These are phyloP conservation scores for Sanguinoderma infundibulare DNA, from an alignment of 1,284 basidiomycete species.

Conservation along the genomic window DNA sequence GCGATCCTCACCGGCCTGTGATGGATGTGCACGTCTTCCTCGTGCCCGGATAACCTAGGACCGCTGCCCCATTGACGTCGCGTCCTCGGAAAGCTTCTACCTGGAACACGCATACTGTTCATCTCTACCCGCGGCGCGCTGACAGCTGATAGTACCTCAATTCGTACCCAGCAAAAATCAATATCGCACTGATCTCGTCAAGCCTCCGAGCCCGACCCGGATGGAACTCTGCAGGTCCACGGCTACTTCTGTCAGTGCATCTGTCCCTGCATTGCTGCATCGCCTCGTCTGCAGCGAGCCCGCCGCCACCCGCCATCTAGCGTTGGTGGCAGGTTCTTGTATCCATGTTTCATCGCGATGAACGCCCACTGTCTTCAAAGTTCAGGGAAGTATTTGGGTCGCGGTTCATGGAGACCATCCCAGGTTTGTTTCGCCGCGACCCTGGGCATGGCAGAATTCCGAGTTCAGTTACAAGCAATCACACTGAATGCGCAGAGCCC, in stretches of 20 bases:
- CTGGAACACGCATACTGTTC: neutral
- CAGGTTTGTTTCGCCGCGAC: no score
- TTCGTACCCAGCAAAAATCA: conserved; percentile 3
- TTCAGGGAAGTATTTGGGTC: no score
- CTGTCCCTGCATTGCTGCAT: neutral
- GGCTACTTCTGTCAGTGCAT: neutral
- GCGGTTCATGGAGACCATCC: no score
- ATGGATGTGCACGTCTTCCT: neutral
- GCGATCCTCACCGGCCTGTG: neutral
- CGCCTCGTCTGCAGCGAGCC: neutral
- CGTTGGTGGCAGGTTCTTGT: neutral
- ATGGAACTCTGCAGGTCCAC: neutral
- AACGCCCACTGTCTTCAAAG: no score
- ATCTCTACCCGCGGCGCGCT: neutral
- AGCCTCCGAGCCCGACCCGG: conserved; percentile 3
- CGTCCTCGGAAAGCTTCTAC: neutral
- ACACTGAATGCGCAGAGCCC: no score
- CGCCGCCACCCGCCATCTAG: neutral
- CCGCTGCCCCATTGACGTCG: neutral
- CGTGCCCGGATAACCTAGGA: neutral
- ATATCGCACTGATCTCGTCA: conserved; percentile 8
- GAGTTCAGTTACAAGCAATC: no score
- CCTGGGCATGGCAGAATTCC: no score
- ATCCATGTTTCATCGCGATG: neutral
- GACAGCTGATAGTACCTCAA: neutral